Conservation (phyloP, 1,284 basidiomycete genomes). For the Takashimella koratensis region DNA sequence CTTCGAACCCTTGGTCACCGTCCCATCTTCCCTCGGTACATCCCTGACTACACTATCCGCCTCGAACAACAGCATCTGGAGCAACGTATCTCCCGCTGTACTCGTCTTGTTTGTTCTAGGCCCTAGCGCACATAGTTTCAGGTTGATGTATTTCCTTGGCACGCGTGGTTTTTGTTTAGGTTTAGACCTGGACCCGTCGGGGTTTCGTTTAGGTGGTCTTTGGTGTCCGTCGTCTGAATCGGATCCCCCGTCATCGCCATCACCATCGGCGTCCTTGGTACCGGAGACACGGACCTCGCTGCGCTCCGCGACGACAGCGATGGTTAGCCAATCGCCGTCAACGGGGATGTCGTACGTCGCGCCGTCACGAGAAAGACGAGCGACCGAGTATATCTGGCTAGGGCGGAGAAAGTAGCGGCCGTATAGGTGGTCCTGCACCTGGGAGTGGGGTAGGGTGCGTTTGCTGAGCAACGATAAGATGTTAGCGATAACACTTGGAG, state of each 20-base stretch:
- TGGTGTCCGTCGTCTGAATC: conserved; percentile 9
- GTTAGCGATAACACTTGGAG: background rate
- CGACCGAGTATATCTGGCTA: conserved; percentile 78
- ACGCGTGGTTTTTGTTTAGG: conserved; percentile 15
- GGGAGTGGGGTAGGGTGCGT: conserved; percentile 67
- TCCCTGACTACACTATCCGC: conserved; percentile 60
- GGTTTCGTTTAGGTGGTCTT: background rate
- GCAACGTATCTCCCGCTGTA: conserved; percentile 72
- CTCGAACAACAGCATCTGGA: conserved; percentile 84
- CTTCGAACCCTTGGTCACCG: conserved; percentile 50
- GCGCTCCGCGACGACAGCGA: conserved; percentile 83
- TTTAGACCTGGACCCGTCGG: too few relatives aligned
- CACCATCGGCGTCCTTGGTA: conserved; percentile 15
- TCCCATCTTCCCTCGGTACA: conserved; percentile 52
- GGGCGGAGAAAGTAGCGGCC: conserved; percentile 84
- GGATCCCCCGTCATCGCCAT: conserved; percentile 16
- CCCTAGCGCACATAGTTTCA: conserved; percentile 62
- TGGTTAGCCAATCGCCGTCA: conserved; percentile 82
- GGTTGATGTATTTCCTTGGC: conserved; percentile 68
- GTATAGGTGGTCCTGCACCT: conserved; percentile 74
- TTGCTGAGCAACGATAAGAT: conserved; percentile 53
- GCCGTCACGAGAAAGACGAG: conserved; percentile 70
- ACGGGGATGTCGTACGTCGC: conserved; percentile 86
- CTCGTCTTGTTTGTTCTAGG: conserved; percentile 65
- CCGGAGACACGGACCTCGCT: conserved; percentile 58